Conservation (phyloP, 345 rosid species). For the Gossypium bickii region DNA sequence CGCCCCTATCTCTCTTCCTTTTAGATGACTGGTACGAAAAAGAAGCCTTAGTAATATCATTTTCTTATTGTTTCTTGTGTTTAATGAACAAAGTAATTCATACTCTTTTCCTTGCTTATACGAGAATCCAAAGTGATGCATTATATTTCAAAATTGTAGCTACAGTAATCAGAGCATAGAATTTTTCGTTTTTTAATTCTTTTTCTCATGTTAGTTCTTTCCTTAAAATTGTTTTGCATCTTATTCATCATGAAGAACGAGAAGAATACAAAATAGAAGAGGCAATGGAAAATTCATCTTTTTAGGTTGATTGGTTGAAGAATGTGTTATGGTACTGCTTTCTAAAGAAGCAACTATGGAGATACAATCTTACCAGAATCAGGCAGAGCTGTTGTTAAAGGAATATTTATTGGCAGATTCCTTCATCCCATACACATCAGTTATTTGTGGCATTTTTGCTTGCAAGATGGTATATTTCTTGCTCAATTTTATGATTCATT, state of each 20-base stretch:
- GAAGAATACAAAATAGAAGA: not conserved
- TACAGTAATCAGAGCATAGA: not conserved
- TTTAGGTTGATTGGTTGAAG: slow-evolving; percentile 12
- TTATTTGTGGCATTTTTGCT: slow-evolving; percentile 43
- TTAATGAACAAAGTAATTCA: not conserved
- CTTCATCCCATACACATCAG: slow-evolving; percentile 53
- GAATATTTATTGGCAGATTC: slow-evolving; percentile 50
- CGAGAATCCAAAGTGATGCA: not conserved
- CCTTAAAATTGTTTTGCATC: not conserved
- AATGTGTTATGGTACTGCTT: slow-evolving; percentile 16
- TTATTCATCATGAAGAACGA: not conserved
- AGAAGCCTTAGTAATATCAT: not conserved
- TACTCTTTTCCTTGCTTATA: slow-evolving; percentile 4
- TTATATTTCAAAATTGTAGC: not conserved
- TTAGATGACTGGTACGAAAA: not conserved
- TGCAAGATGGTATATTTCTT: slow-evolving; percentile 49
- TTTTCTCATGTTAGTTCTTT: not conserved
- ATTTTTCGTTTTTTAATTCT: not conserved
- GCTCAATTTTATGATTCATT: not conserved
- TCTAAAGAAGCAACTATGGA: slow-evolving; percentile 25
- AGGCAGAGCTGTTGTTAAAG: slow-evolving; percentile 52
- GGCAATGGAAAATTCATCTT: slow-evolving; percentile 9
- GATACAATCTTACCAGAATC: slow-evolving; percentile 42
- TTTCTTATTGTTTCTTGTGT: not conserved
- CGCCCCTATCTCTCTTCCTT: not conserved